Base-by-base conservation (phyloP, 1,139 yeast species). In the Debaryomycetaceae sp. region DNA sequence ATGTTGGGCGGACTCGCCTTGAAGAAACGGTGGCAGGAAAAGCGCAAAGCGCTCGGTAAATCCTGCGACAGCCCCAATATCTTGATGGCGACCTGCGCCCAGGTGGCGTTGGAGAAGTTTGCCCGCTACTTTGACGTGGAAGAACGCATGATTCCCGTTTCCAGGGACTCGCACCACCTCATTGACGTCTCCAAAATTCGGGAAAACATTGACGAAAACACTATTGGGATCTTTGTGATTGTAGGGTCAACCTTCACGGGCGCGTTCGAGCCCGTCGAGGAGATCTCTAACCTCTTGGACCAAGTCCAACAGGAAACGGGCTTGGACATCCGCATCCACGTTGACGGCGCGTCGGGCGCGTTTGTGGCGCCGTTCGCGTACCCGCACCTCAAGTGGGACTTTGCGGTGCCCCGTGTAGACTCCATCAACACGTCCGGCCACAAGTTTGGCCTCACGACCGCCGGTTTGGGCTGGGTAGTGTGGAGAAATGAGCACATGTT, bases 71-170 rank as follows among this genome's bases (percentile, higher is more conserved):
- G 70, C 36, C 96, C 96, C 35, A 86, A 86, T 54, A 82, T 86
- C 44, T 59, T 86, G 38, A 85, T 86, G 95, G 94, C 95, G n/a
- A 65, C 90, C 23, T 83, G 90, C 54, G 93, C 92, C 29, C 96
- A 86, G 55, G 96, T 86, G 28, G 95, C 95, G 0, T 64, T 86
- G 46, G 96, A 86, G 57, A 86, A 86, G 58, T 86, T 86, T 59
- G 95, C 96, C 16, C 66, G 92, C 30, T 86, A 86, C 56, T 86
- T 86, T 55, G 96, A 86, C 43, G 95, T 86, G 29, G 95, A 86
- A 47, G 73, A 81, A 39, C 67, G 95, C 39, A 55, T 82, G 38
- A 68, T 86, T 36, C 77, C 80, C 12, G 81, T 85, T 25, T 60
- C 65, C 20, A 65, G 62, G 30, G 63, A 65, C 28, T 63, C 76